Percentiles rank a stretch among this genome's conserved stretches.
Conservation (phyloP, 345 rosid species). For the Hibiscus tridactylites region DNA sequence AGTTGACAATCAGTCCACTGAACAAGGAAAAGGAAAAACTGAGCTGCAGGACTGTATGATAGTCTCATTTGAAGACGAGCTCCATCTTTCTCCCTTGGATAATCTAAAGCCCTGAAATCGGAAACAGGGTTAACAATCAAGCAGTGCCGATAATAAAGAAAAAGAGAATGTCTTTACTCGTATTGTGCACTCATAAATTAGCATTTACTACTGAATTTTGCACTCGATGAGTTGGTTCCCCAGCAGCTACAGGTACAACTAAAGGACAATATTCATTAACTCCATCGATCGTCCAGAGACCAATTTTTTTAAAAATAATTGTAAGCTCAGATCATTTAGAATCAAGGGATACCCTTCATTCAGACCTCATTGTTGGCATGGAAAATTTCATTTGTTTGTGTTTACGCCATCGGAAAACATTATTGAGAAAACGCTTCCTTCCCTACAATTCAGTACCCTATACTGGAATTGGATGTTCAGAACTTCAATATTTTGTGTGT, state of each 20-base stretch:
- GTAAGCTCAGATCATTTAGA: background rate
- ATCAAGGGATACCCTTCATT: background rate
- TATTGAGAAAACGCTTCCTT: background rate
- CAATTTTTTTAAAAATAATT: background rate
- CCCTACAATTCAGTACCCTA: background rate
- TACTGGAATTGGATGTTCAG: too few relatives aligned
- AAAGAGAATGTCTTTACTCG: background rate
- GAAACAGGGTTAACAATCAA: background rate
- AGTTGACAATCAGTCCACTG: constrained; percentile 95
- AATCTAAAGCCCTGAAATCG: constrained; percentile 63
- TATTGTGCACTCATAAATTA: background rate
- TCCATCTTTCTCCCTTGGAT: constrained; percentile 70
- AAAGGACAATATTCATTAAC: background rate
- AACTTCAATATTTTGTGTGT: too few relatives aligned
- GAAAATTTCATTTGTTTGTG: background rate
- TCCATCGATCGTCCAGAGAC: background rate
- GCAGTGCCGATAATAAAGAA: background rate
- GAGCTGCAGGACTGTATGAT: constrained; percentile 87
- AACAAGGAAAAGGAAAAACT: constrained; percentile 76
- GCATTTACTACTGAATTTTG: background rate
- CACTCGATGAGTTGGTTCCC: background rate
- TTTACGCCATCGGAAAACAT: background rate
- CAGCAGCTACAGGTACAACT: background rate
- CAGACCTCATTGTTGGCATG: background rate
- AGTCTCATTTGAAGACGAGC: constrained; percentile 89